Evolutionary conservation across 164 flowering plant genomes (phyloP), one percentile per base, ranked within the genome.

Genomic region (Brasenia schreberi): DNA sequence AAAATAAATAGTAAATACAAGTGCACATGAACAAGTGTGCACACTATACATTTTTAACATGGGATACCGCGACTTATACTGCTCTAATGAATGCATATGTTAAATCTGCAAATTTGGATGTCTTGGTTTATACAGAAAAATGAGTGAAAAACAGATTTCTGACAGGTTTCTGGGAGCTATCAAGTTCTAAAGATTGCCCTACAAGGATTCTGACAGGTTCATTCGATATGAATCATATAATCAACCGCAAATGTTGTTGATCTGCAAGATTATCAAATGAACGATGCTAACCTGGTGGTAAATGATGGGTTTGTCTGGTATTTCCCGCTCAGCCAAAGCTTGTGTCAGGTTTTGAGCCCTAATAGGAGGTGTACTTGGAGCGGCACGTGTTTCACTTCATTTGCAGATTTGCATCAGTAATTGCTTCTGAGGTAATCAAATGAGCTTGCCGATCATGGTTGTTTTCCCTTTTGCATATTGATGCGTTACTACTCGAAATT

Each of bases 81-180:
- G 89, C 96, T 69, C 67, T 90, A 64, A 81, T 93, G 61, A 71
- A 75, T 70, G 86, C 85, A 33, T 84, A 81, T 68, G 79, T 87
- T 68, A 65, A 69, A 18, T 82, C 73, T 65, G 86, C 87, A 42
- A 72, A 78, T 71, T 69, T 81, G 68, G 87, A 83, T 23, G 86
- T 52, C 74, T 93, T 67, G 71, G 80, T 69, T 78, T 81, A 9
- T 89, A 75, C 49, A 61, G 71, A 44, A 70, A 64, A 42, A 93
- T 93, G 98, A 76, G 65, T 65, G 72, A 60, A 59, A 73, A 69
- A 69, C 85, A 87, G 43, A 73, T 87, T 62, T 68, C 17, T 61
- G 79, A 82, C 53, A 23, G 27, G 71, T 84, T n/a, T 69, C 73
- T 52, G 88, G 89, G 16, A 90, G 96, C 39, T 85, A 81, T 71